A percentile compares a stretch with the other conserved stretches of the same genome.
phyloP scores from a whole-genome alignment of 352 stramenopile species.

The Phytopythium delawarense region DNA sequence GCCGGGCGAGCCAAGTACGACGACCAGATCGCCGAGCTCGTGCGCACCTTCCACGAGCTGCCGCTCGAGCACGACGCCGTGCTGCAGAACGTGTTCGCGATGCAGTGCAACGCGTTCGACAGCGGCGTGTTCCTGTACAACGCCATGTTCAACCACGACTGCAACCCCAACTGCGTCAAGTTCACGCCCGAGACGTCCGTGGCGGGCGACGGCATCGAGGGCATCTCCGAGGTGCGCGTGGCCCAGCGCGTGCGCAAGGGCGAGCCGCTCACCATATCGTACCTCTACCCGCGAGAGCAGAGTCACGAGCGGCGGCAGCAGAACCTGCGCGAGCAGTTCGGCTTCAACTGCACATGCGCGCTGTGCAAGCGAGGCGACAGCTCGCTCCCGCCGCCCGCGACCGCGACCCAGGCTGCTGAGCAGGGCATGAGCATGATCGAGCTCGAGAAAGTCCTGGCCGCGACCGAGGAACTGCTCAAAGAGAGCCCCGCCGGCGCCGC shows the following conservation, averaged over 20 bases:
- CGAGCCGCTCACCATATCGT: constrained; percentile 92
- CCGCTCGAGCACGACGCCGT: constrained; percentile 63
- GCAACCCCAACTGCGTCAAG: constrained; percentile 94
- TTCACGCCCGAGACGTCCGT: constrained; percentile 58
- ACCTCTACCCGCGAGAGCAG: constrained; percentile 89
- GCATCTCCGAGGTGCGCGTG: constrained; percentile 91
- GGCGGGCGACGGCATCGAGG: constrained; percentile 18
- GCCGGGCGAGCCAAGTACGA: constrained; percentile 57
- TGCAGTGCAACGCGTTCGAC: constrained; percentile 94
- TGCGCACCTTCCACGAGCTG: constrained; percentile 40
- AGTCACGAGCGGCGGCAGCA: constrained; percentile 72
- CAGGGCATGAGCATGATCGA: constrained; percentile 36
- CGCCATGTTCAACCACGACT: constrained; percentile 94
- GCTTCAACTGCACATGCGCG: constrained; percentile 78
- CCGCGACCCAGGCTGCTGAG: constrained; percentile 9
- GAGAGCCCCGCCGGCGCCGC: constrained; percentile 30
- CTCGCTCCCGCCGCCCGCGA: constrained; percentile 34
- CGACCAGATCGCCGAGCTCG: constrained; percentile 46
- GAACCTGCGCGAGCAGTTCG: constrained; percentile 90
- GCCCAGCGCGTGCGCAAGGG: constrained; percentile 79
- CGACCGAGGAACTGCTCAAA: constrained; percentile 64
- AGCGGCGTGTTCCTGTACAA: constrained; percentile 92
- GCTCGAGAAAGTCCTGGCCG: constrained; percentile 59
- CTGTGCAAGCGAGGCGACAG: constrained; percentile 73
- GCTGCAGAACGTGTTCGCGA: constrained; percentile 83